Conservation (phyloP, 176 grass and related monocot species). For the Panicum miliaceum region DNA sequence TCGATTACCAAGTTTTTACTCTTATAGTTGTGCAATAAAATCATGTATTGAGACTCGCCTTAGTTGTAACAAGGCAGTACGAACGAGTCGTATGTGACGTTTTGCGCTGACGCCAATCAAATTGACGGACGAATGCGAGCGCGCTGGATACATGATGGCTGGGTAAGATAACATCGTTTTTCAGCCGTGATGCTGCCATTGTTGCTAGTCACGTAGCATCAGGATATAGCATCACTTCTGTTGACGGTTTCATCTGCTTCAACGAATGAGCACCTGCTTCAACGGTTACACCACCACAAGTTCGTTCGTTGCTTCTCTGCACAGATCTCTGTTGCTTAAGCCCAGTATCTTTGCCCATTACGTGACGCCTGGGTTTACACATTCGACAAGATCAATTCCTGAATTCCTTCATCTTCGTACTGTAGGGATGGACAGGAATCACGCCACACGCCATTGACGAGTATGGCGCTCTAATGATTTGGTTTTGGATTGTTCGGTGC, state of each 20-base stretch:
- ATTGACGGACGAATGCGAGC: neutral
- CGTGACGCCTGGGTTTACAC: constrained; percentile 41
- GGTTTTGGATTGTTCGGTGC: no score
- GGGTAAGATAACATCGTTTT: neutral
- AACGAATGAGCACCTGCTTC: neutral
- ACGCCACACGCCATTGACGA: neutral
- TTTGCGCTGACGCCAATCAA: neutral
- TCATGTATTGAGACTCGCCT: no score
- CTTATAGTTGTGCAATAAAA: no score
- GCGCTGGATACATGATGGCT: neutral
- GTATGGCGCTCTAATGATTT: neutral
- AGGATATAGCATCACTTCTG: no score
- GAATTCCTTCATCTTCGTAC: neutral
- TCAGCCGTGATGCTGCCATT: no score
- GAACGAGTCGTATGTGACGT: neutral
- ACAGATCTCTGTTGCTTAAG: neutral
- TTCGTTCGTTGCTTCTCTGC: neutral
- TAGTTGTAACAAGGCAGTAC: neutral
- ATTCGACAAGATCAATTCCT: neutral
- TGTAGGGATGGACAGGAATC: neutral
- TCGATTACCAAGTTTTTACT: no score
- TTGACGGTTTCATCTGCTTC: neutral
- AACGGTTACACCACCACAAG: neutral
- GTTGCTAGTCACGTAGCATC: neutral
- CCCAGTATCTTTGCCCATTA: constrained; percentile 33